These are phyloP conservation scores for Hypomontagnella submonticulosa DNA, from an alignment of 495 filamentous ascomycete genomes.

Conservation along the genomic window DNA sequence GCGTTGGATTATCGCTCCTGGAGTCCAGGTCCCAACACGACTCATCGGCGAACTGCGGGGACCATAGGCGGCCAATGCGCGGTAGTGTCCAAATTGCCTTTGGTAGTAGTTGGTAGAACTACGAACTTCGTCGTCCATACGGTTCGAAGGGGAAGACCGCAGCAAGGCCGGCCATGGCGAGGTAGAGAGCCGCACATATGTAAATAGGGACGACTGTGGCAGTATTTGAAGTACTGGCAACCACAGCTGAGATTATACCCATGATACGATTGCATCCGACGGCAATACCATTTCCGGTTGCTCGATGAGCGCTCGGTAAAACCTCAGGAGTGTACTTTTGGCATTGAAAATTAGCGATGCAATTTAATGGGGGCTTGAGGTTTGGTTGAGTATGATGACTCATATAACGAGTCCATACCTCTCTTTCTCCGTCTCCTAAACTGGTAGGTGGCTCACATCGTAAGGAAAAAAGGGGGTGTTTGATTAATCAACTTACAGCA, in stretches of 20 bases:
- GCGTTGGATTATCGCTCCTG: too few relatives aligned
- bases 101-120: slow-evolving; percentile 1
- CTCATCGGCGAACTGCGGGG: too few relatives aligned
- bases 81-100: background rate
- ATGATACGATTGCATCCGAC: slow-evolving; percentile 76
- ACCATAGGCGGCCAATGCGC: background rate
- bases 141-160: slow-evolving; percentile 77
- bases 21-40: too few relatives aligned
- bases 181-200: slow-evolving; percentile 73
- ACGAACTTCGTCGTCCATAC: slow-evolving; percentile 73
- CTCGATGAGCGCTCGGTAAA: slow-evolving; percentile 73
- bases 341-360: slow-evolving; percentile 1
- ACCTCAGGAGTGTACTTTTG: slow-evolving; percentile 64
- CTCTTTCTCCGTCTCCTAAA: background rate
- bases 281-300: slow-evolving; percentile 75
- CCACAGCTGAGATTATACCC: slow-evolving; percentile 75
- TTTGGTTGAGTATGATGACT: background rate
- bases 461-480: background rate
- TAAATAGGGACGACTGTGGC: slow-evolving; percentile 72
- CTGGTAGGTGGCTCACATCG: too few relatives aligned
- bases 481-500: slow-evolving; percentile 52
- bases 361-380: background rate
- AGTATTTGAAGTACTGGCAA: slow-evolving; percentile 69
- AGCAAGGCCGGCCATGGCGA: slow-evolving; percentile 70
- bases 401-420: background rate